Evolutionary conservation across 108 stramenopile genomes (phyloP), one percentile per base, ranked within the genome.

Genomic region (Nitzschia putrida): DNA sequence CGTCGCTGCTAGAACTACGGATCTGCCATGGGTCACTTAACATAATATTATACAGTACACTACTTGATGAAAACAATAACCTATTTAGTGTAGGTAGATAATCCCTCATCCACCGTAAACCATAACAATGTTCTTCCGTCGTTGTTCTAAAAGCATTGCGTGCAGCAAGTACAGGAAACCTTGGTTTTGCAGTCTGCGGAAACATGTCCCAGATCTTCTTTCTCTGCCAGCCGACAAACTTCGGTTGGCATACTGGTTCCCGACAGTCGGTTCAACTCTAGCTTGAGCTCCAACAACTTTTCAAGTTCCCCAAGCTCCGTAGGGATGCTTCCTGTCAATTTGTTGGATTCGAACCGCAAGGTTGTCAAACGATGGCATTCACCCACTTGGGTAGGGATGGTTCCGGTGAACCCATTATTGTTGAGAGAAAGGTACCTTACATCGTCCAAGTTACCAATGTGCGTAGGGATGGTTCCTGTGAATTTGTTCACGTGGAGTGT

Each of bases 241-340:
- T 80, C 56, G 1, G 68, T 21, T 1, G 83, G 83, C 74, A 81
- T 72, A 0, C 50, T 52, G 4, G 61, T 21, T 11, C 71, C 81
- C 11, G 59, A 41, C 22, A 85, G 45, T 7, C 25, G 16, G 41
- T 82, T 85, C 5, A 44, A 24, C 39, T 75, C 69, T 8, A 85
- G 20, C 11, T 38, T 41, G 23, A 85, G 52, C 14, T 67, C 64
- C 21, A 10, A 11, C 34, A 80, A 34, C 11, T 18, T 22, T 9
- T 57, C 66, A 8, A 83, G 44, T 2, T 49, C 13, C 18, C 74
- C 82, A 8, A 83, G 47, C 44, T 80, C 73, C 2, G 66, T 42
- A 9, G 82, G 82, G 29, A 83, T 76, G 5, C 14, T 13, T 41
- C 82, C 82, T 13, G 23, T 25, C 23, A 83, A 49, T 21, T 59